Conservation (phyloP, 257 asterid species). For the Cynanchum wilfordii region DNA sequence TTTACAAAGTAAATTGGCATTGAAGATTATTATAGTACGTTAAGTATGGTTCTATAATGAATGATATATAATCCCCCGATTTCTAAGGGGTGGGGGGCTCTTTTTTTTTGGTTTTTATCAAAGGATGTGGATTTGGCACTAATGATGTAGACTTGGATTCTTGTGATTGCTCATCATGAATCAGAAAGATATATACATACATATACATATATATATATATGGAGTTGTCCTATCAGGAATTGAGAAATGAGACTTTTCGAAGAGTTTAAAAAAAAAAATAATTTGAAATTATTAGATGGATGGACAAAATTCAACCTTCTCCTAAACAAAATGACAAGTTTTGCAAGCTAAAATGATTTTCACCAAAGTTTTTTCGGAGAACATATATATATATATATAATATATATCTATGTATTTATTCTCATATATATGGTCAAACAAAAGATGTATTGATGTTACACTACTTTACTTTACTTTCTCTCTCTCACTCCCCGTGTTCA, state of each 20-base stretch:
- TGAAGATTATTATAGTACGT: not conserved
- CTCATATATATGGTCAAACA: not conserved
- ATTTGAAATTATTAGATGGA: not conserved
- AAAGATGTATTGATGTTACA: slow-evolving; percentile 2
- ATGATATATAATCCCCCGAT: not conserved
- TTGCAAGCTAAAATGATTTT: not conserved
- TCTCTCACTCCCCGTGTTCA: not conserved
- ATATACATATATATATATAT: not conserved
- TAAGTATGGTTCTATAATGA: not conserved
- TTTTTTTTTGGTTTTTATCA: not conserved
- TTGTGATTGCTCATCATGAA: slow-evolving; percentile 5
- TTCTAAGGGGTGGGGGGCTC: not conserved
- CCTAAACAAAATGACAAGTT: slow-evolving; percentile 19
- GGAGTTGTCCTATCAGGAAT: not conserved
- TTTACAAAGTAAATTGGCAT: not conserved
- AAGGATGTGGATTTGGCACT: slow-evolving; percentile 14
- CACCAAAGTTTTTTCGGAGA: not conserved
- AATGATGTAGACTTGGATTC: slow-evolving; percentile 14
- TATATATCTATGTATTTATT: too few species aligned
- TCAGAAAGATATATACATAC: not conserved
- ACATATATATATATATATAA: not conserved
- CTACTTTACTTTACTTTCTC: not conserved
- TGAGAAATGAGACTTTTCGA: not conserved
- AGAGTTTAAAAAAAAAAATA: not conserved
- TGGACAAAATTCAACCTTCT: slow-evolving; percentile 17